phyloP scores from a whole-genome alignment of 257 asterid species.

The Rubia yunnanensis region DNA sequence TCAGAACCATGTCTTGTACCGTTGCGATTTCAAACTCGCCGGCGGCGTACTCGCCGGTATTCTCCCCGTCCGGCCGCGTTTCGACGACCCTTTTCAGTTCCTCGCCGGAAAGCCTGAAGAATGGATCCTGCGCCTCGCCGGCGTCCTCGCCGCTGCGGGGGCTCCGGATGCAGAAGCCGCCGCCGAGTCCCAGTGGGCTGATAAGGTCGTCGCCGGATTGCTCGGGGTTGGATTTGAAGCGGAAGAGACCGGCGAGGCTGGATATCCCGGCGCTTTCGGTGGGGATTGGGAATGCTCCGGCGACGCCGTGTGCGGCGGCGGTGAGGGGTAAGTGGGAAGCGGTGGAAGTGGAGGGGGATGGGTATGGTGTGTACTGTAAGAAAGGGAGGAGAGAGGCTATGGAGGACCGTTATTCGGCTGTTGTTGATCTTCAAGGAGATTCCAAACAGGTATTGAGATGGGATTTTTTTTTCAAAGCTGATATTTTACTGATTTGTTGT shows the following conservation, averaged over 20 bases:
- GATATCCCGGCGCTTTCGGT: slow-evolving; percentile 26
- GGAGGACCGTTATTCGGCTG: slow-evolving; percentile 82
- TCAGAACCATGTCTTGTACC: slow-evolving; percentile 26
- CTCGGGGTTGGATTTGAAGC: slow-evolving; percentile 18
- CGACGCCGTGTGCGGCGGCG: slow-evolving; percentile 14
- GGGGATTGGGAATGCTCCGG: slow-evolving; percentile 19
- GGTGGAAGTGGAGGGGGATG: slow-evolving; percentile 66
- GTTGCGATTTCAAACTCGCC: slow-evolving; percentile 57
- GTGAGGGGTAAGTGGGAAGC: slow-evolving; percentile 20
- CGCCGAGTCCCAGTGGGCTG: slow-evolving; percentile 32
- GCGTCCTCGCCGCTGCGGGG: slow-evolving; percentile 44
- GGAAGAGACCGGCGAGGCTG: slow-evolving; percentile 36
- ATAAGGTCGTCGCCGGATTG: slow-evolving; percentile 29
- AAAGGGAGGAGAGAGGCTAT: slow-evolving; percentile 66
- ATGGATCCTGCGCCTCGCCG: slow-evolving; percentile 31
- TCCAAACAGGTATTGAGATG: slow-evolving; percentile 40
- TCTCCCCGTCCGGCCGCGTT: slow-evolving; percentile 29
- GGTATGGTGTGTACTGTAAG: slow-evolving; percentile 72
- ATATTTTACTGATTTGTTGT: not conserved
- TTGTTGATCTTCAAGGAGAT: slow-evolving; percentile 38
- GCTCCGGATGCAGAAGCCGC: slow-evolving; percentile 44
- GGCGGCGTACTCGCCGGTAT: slow-evolving; percentile 39
- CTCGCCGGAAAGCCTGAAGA: slow-evolving; percentile 17
- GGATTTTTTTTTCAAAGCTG: not conserved
- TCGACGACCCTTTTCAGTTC: slow-evolving; percentile 21